Percentiles rank a stretch among this genome's conserved stretches.
These are phyloP conservation scores for Platismatia glauca DNA, from an alignment of 495 filamentous ascomycete species.

Conservation along the genomic window DNA sequence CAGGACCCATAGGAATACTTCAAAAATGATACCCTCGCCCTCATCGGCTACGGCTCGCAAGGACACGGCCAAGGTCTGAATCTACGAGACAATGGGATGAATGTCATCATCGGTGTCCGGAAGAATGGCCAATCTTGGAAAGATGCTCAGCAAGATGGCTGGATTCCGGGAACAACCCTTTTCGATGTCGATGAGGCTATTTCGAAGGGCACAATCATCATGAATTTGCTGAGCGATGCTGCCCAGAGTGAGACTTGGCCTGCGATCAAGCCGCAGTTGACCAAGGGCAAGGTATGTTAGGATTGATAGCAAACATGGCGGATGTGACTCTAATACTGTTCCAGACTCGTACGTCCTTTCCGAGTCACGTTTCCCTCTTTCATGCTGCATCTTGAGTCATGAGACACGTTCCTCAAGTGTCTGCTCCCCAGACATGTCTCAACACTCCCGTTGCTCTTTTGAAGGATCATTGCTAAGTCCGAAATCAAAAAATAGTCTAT, in stretches of 20 bases:
- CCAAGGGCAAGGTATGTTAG: slow-evolving; percentile 80
- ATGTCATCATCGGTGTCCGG: slow-evolving; percentile 96
- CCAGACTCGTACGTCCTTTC: too few relatives aligned
- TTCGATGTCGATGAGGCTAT: slow-evolving; percentile 97
- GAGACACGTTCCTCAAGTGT: too few relatives aligned
- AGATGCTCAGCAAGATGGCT: slow-evolving; percentile 92
- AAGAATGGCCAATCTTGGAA: slow-evolving; percentile 98
- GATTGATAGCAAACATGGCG: too few relatives aligned
- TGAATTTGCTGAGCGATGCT: slow-evolving; percentile 97
- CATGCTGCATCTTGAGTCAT: too few relatives aligned
- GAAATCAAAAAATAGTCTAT: slow-evolving; percentile 47
- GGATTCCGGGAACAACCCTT: slow-evolving; percentile 95
- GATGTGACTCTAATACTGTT: too few relatives aligned
- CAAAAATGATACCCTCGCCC: slow-evolving; percentile 98
- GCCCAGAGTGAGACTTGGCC: slow-evolving; percentile 99
- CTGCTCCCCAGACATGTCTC: too few relatives aligned
- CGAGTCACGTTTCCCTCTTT: too few relatives aligned
- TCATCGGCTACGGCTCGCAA: slow-evolving; percentile 99
- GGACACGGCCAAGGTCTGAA: slow-evolving; percentile 98
- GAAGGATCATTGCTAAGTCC: too few relatives aligned
- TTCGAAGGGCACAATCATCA: slow-evolving; percentile 84
- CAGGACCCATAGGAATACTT: slow-evolving; percentile 73
- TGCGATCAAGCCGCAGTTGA: slow-evolving; percentile 90
- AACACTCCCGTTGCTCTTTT: too few relatives aligned
- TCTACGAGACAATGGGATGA: slow-evolving; percentile 96